Base-by-base conservation (phyloP, 805 yeast species). In the Torulaspora maleeae region DNA sequence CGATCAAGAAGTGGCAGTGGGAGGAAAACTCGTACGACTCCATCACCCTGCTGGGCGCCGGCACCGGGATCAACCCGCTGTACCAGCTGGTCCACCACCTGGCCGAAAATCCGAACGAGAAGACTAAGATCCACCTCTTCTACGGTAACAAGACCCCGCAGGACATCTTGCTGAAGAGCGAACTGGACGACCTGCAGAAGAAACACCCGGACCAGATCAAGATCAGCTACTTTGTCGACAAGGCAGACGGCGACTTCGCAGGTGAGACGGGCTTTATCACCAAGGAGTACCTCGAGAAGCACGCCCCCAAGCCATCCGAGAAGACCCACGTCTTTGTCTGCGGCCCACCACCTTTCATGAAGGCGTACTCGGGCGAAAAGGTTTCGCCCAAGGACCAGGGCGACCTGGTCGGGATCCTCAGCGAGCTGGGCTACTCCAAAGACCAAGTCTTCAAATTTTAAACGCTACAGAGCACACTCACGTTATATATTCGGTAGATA, bases 21-120 rank as follows among this genome's bases (percentile, higher is more conserved):
- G 77, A 77, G 59, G 84, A 91, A 56, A 91, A 93, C 76, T 79
- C 82, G 64, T 91, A 78, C 74, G 79, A 85, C 60, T 73, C 80
- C 54, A 80, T 93, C 64, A 79, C 83, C 47, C 77, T 93, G 64
- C 74, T 93, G 56, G 98, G 96, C 59, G 99, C 95, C 62, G 99
- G 99, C 64, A 77, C 95, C 41, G 98, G 98, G 70, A 90, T 93
- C 67, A 87, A 97, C 38, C 99, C 99, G 49, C 76, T 93, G 69
- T 90, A 77, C 76, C 99, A 93, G 75, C 71, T 93, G 66, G 67
- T 87, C 51, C 83, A 80, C 60, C 82, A 79, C 65, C 78, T 91
- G 64, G 75, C 86, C 61, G 74, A 76, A 64, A 80, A 90, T 75
- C 90, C 95, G 45, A 72, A 70, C 37, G 98, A 93, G 72, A 83